A percentile compares a stretch with the other conserved stretches of the same genome.
phyloP scores from a whole-genome alignment of 441 rosid species.

The Melastoma candidum region DNA sequence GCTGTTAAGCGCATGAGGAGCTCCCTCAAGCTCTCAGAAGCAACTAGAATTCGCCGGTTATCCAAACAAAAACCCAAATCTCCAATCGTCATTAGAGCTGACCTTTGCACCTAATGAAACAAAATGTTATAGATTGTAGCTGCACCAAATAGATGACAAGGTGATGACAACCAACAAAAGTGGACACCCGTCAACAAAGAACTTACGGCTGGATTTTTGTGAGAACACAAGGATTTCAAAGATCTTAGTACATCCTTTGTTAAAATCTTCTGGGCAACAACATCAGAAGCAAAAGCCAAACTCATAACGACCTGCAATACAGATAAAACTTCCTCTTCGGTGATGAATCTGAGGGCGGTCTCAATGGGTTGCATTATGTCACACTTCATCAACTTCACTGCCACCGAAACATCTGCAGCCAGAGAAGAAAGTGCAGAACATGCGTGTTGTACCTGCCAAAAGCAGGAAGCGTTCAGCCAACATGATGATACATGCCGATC shows the following conservation, averaged over 20 bases:
- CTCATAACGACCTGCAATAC: slow-evolving; percentile 82
- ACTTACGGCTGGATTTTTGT: slow-evolving; percentile 73
- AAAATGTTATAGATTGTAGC: slow-evolving; percentile 5
- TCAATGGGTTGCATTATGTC: slow-evolving; percentile 95
- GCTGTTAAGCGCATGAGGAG: slow-evolving; percentile 75
- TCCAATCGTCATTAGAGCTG: slow-evolving; percentile 85
- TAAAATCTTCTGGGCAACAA: slow-evolving; percentile 83
- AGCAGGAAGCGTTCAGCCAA: slow-evolving; percentile 16
- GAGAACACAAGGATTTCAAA: slow-evolving; percentile 70
- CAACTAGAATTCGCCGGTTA: slow-evolving; percentile 75
- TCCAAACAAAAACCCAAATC: slow-evolving; percentile 92
- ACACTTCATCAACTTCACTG: slow-evolving; percentile 91
- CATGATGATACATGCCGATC: not conserved
- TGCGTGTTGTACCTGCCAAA: slow-evolving; percentile 88
- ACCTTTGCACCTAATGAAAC: slow-evolving; percentile 68
- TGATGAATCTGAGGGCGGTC: slow-evolving; percentile 61
- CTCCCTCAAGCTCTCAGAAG: slow-evolving; percentile 94
- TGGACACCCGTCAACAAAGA: not conserved
- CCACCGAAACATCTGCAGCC: slow-evolving; percentile 82
- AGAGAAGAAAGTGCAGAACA: slow-evolving; percentile 90
- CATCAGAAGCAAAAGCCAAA: slow-evolving; percentile 82
- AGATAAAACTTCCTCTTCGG: slow-evolving; percentile 71
- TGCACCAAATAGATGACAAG: slow-evolving; percentile 9
- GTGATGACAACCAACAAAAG: slow-evolving; percentile 6
- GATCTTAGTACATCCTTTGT: slow-evolving; percentile 74